These are phyloP conservation scores for Diaporthe aspalathi DNA, from an alignment of 2,329 filamentous ascomycete species.

Conservation along the genomic window DNA sequence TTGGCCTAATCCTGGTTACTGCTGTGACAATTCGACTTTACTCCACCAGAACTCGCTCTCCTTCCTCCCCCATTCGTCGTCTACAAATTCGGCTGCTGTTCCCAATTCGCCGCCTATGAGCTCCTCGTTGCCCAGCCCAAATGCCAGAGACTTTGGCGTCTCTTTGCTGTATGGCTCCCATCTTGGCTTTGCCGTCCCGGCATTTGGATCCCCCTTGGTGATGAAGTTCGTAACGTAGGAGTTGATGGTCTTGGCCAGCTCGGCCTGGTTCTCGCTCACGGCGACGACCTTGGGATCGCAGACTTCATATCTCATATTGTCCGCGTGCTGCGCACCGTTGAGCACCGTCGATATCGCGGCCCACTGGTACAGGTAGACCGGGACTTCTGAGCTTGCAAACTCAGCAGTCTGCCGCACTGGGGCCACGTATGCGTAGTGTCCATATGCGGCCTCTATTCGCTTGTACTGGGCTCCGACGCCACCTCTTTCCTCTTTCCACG, in stretches of 20 bases:
- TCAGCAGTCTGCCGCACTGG: constrained; percentile 63
- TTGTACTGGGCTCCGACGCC: constrained; percentile 63
- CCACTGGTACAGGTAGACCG: constrained; percentile 66
- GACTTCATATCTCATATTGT: constrained; percentile 61
- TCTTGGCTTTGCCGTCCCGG: constrained; percentile 46
- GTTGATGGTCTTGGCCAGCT: constrained; percentile 56
- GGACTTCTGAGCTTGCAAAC: constrained; percentile 48
- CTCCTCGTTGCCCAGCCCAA: constrained; percentile 60
- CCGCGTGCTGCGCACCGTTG: constrained; percentile 59
- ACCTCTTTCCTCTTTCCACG: constrained; percentile 53
- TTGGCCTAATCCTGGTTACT: constrained; percentile 37
- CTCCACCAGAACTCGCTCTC: constrained; percentile 62
- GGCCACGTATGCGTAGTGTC: constrained; percentile 64
- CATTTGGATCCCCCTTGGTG: constrained; percentile 57
- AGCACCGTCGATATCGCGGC: constrained; percentile 57
- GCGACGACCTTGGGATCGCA: constrained; percentile 50
- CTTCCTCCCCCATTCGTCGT: constrained; percentile 55
- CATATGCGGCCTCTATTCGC: constrained; percentile 65
- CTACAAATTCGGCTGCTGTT: constrained; percentile 51
- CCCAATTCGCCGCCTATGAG: constrained; percentile 55
- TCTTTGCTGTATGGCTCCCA: constrained; percentile 51
- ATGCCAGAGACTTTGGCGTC: constrained; percentile 52
- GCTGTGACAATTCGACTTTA: constrained; percentile 52
- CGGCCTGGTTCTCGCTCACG: constrained; percentile 53
- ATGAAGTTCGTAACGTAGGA: constrained; percentile 63